Conservation (phyloP, 2,329 filamentous ascomycete species). For the Alternaria brassicicola region DNA sequence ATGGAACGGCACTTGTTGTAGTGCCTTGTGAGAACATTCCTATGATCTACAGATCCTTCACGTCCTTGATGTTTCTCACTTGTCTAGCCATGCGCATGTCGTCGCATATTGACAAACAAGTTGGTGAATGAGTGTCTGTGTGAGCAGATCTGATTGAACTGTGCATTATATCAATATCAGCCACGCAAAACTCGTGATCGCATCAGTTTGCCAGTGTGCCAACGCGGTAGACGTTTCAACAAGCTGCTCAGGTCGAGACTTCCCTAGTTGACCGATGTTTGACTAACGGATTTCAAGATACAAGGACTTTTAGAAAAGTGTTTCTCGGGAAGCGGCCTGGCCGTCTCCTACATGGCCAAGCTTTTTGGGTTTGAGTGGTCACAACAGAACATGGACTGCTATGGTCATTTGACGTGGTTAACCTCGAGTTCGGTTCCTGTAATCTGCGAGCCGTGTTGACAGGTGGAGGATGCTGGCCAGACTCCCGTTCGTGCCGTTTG, state of each 20-base stretch:
- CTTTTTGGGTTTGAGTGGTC: slow-evolving; percentile 8
- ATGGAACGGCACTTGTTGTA: neutral
- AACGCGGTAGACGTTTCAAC: neutral
- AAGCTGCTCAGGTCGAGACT: neutral
- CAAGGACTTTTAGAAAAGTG: neutral
- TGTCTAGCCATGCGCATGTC: neutral
- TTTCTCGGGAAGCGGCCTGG: neutral
- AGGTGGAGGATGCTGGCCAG: slow-evolving; percentile 6
- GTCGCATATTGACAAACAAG: neutral
- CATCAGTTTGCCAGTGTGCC: neutral
- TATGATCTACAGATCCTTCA: neutral
- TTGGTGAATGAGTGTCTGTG: neutral
- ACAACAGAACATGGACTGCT: slow-evolving; percentile 1
- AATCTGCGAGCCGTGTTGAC: slow-evolving; percentile 17
- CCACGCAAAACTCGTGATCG: neutral
- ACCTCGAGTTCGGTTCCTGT: slow-evolving; percentile 15
- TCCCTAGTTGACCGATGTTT: neutral
- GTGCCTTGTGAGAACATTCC: neutral
- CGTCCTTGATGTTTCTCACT: neutral
- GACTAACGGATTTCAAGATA: neutral
- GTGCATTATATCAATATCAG: neutral
- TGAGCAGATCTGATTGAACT: neutral
- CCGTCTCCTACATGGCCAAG: neutral
- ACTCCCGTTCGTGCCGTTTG: slow-evolving; percentile 1
- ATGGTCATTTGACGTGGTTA: slow-evolving; percentile 11